Conservation (phyloP, 495 filamentous ascomycete species). For the Staphylotrichum longicolle region DNA sequence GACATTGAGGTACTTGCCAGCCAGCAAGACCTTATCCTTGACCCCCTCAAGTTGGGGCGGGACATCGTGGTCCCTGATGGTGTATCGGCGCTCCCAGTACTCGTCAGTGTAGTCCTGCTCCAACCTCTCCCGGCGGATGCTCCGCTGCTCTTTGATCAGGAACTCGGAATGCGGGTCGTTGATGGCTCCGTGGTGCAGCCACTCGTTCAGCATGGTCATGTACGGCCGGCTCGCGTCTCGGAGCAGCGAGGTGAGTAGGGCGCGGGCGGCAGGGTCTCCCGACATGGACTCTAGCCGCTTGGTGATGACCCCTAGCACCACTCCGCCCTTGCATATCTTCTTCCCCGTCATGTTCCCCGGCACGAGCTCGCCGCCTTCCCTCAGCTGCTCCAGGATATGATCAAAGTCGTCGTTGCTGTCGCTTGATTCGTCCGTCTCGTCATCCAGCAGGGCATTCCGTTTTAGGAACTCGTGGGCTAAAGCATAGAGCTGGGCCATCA, state of each 20-base stretch:
- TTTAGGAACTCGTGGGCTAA: slow-evolving; percentile 83
- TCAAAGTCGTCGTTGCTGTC: slow-evolving; percentile 75
- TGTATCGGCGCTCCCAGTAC: slow-evolving; percentile 98
- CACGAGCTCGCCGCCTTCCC: slow-evolving; percentile 77
- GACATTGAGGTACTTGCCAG: slow-evolving; percentile 97
- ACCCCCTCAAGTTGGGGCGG: slow-evolving; percentile 90
- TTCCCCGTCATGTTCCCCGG: slow-evolving; percentile 78
- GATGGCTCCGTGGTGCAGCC: slow-evolving; percentile 94
- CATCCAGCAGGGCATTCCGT: slow-evolving; percentile 82
- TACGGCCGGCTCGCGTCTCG: slow-evolving; percentile 90
- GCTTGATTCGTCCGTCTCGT: slow-evolving; percentile 77
- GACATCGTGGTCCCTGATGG: slow-evolving; percentile 83
- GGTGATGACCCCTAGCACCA: slow-evolving; percentile 79
- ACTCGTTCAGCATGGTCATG: slow-evolving; percentile 98
- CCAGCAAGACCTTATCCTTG: slow-evolving; percentile 89
- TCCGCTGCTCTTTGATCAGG: slow-evolving; percentile 91
- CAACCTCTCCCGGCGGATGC: slow-evolving; percentile 83
- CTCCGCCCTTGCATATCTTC: slow-evolving; percentile 92
- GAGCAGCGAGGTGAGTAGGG: slow-evolving; percentile 73
- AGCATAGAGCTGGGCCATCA: slow-evolving; percentile 83
- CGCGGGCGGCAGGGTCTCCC: slow-evolving; percentile 83
- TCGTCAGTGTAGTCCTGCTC: slow-evolving; percentile 98
- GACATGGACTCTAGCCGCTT: slow-evolving; percentile 82
- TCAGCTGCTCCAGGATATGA: slow-evolving; percentile 73
- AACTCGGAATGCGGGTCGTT: slow-evolving; percentile 94